Percentiles rank a stretch among this genome's conserved stretches.
These are phyloP conservation scores for Chloranthus sessilifolius DNA, from an alignment of 164 flowering plant genomes.

Conservation along the genomic window DNA sequence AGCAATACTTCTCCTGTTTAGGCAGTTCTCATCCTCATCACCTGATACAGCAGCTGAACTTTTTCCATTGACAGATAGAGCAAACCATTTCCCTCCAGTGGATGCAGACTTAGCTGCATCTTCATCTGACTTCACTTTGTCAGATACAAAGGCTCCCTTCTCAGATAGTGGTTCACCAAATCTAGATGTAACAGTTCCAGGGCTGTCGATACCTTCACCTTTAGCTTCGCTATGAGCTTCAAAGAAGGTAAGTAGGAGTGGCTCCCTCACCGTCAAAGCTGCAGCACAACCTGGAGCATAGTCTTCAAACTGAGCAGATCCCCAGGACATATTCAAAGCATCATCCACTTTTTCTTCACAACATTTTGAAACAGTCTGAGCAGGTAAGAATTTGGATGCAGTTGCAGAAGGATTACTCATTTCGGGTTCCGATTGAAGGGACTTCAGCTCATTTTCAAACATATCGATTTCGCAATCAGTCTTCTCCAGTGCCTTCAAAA, in stretches of 20 bases:
- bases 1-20: slow-evolving; percentile 8
- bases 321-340: slow-evolving; percentile 18
- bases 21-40: slow-evolving; percentile 7
- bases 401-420: slow-evolving; percentile 15
- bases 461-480: slow-evolving; percentile 84
- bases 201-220: slow-evolving; percentile 59
- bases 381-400: slow-evolving; percentile 25
- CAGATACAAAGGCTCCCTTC: slow-evolving; percentile 16
- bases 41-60: neutral
- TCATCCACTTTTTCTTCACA: slow-evolving; percentile 20
- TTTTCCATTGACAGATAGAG: slow-evolving; percentile 9
- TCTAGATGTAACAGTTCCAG: slow-evolving; percentile 72
- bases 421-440: slow-evolving; percentile 31
- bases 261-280: slow-evolving; percentile 17
- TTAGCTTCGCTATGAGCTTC: slow-evolving; percentile 21
- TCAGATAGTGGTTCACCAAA: slow-evolving; percentile 28
- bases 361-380: slow-evolving; percentile 18
- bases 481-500: slow-evolving; percentile 60
- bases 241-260: slow-evolving; percentile 5
- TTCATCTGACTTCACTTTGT: slow-evolving; percentile 9
- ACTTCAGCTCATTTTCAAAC: slow-evolving; percentile 73
- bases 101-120: slow-evolving; percentile 10
- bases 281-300: too few relatives aligned
- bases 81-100: slow-evolving; percentile 2
- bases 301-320: slow-evolving; percentile 41